phyloP scores from a whole-genome alignment of 1,139 yeast species.

The Pichia inconspicua region DNA sequence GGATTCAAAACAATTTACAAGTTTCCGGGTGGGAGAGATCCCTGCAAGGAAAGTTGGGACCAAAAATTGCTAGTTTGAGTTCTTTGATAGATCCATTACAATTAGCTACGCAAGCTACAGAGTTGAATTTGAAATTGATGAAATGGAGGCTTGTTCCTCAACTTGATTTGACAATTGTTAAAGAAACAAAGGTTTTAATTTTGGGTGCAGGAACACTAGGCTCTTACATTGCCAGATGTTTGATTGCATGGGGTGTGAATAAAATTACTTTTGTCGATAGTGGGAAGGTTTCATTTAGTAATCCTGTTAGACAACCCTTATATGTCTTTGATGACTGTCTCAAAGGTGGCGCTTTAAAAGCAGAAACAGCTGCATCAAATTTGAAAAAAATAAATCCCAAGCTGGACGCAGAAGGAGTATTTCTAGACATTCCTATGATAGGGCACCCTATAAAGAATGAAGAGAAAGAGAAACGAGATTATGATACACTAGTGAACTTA shows the following conservation, averaged over 20 bases:
- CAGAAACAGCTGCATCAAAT: conserved; percentile 66
- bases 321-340: conserved; percentile 71
- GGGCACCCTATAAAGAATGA: conserved; percentile 73
- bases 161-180: conserved; percentile 58
- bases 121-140: conserved; percentile 83
- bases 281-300: conserved; percentile 81
- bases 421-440: conserved; percentile 85
- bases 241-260: conserved; percentile 91
- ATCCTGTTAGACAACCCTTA: conserved; percentile 91
- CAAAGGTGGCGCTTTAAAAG: conserved; percentile 67
- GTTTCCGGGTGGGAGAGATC: conserved; percentile 90
- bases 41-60: conserved; percentile 60
- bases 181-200: conserved; percentile 54
- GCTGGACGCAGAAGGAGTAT: conserved; percentile 53
- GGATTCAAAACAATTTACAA: conserved; percentile 22
- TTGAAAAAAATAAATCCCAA: conserved; percentile 71
- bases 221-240: conserved; percentile 75
- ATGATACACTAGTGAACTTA: conserved; percentile 42
- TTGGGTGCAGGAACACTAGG: conserved; percentile 98
- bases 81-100: conserved; percentile 70
- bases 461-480: conserved; percentile 41
- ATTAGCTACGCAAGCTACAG: conserved; percentile 86
- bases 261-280: conserved; percentile 82
- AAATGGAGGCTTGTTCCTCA: conserved; percentile 93
- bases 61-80: conserved; percentile 77